Percentiles rank a stretch among this genome's conserved stretches.
Conservation (phyloP, 2,329 filamentous ascomycete genomes). For the Daldinia eschscholtzii region DNA sequence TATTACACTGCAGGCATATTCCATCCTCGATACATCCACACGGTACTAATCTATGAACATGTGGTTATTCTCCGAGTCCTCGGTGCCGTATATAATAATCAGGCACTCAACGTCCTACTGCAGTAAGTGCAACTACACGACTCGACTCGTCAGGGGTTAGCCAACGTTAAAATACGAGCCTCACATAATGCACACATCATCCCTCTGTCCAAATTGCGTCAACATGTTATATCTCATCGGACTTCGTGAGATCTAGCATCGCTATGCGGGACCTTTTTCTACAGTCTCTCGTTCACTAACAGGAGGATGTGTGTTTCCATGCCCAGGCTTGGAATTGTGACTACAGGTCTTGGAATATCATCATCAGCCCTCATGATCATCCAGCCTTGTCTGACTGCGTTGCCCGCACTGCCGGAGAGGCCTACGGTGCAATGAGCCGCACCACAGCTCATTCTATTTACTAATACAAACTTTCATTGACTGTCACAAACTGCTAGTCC, state of each 20-base stretch:
- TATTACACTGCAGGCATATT: neutral
- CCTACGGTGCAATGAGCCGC: neutral
- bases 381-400: neutral
- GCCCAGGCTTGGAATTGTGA: neutral
- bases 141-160: constrained; percentile 24
- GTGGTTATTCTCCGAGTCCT: neutral
- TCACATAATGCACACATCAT: constrained; percentile 37
- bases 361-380: neutral
- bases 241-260: neutral
- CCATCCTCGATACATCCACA: neutral
- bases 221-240: constrained; percentile 9
- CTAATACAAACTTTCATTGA: constrained; percentile 13
- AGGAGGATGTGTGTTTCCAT: neutral
- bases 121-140: constrained; percentile 11
- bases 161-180: constrained; percentile 35
- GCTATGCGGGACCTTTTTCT: neutral
- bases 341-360: neutral
- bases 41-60: neutral
- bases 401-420: neutral
- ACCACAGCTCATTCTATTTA: constrained; percentile 1
- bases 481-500: constrained; percentile 10
- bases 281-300: neutral
- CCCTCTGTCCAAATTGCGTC: constrained; percentile 30
- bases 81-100: constrained; percentile 1
- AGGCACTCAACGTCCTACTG: neutral